These are phyloP conservation scores for Pyrenochaeta sp. DNA, from an alignment of 2,329 filamentous ascomycete species.

Conservation along the genomic window DNA sequence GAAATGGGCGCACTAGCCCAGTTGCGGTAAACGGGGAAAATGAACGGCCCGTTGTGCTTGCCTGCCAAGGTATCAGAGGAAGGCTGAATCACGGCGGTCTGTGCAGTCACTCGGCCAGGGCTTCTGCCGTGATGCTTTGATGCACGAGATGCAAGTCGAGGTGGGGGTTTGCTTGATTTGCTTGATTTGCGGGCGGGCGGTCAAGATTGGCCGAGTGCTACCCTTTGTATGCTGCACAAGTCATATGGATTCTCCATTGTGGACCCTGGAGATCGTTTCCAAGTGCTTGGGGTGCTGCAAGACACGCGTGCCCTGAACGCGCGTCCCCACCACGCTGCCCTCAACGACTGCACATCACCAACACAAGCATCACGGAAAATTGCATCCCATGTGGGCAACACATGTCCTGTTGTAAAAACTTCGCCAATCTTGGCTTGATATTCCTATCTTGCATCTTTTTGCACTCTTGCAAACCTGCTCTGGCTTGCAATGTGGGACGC, in stretches of 20 bases:
- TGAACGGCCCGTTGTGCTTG: slow-evolving; percentile 2
- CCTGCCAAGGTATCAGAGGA: slow-evolving; percentile 1
- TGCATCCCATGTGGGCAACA: neutral
- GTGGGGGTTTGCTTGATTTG: neutral
- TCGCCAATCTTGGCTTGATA: slow-evolving; percentile 23
- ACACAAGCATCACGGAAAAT: slow-evolving; percentile 1
- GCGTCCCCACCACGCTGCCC: slow-evolving; percentile 9
- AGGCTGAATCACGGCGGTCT: slow-evolving; percentile 1
- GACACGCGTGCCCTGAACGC: slow-evolving; percentile 13
- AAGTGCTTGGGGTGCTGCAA: neutral
- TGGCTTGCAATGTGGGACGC: slow-evolving; percentile 3
- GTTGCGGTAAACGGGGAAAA: neutral
- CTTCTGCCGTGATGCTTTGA: neutral
- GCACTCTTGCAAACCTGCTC: slow-evolving; percentile 10
- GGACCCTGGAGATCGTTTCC: neutral
- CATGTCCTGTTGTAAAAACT: slow-evolving; percentile 13
- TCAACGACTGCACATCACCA: neutral
- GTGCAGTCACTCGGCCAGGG: neutral
- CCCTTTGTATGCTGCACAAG: neutral
- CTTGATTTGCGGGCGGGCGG: neutral
- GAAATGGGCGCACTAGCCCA: neutral
- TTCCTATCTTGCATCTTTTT: slow-evolving; percentile 22
- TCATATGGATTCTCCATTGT: no score
- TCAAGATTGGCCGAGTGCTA: neutral
- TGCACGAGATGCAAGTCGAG: neutral